These are phyloP conservation scores for Iris pallida DNA, from an alignment of 116 monocot genomes.

Conservation along the genomic window DNA sequence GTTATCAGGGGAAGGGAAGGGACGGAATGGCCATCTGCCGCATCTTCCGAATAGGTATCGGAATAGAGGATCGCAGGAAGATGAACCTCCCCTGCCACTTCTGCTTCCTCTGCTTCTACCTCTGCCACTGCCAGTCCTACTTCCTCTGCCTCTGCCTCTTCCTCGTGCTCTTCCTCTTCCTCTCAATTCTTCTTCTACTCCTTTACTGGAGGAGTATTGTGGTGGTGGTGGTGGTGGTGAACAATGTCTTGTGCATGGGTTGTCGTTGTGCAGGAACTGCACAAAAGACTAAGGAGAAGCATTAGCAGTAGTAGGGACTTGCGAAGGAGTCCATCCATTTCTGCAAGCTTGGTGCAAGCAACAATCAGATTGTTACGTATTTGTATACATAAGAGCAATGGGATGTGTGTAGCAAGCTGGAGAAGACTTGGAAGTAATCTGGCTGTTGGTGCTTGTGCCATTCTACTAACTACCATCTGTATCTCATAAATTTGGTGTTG, in stretches of 20 bases:
- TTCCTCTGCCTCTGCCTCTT: not conserved
- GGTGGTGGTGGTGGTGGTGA: not conserved
- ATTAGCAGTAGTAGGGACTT: not conserved
- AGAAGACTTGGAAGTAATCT: not conserved
- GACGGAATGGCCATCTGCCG: not conserved
- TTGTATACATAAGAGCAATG: not conserved
- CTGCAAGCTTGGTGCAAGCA: not conserved
- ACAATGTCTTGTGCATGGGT: not conserved
- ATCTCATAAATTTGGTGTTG: not conserved
- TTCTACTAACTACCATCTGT: not conserved
- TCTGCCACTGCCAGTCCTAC: not conserved
- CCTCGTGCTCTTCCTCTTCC: not conserved
- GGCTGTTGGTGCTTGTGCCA: not conserved
- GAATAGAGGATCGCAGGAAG: conserved; percentile 4
- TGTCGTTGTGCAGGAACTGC: not conserved
- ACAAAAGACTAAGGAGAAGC: not conserved
- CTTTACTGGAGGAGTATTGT: not conserved
- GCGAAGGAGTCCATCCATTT: not conserved
- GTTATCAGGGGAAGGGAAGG: not conserved
- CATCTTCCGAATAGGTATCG: not conserved
- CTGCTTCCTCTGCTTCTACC: not conserved
- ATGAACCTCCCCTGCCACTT: not conserved
- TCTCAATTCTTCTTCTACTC: not conserved
- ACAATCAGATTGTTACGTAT: too few species aligned
- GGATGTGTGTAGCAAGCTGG: not conserved